A percentile compares a stretch with the other conserved stretches of the same genome.
phyloP scores from a whole-genome alignment of 2,329 filamentous ascomycete genomes.

The Zasmidium angulare region DNA sequence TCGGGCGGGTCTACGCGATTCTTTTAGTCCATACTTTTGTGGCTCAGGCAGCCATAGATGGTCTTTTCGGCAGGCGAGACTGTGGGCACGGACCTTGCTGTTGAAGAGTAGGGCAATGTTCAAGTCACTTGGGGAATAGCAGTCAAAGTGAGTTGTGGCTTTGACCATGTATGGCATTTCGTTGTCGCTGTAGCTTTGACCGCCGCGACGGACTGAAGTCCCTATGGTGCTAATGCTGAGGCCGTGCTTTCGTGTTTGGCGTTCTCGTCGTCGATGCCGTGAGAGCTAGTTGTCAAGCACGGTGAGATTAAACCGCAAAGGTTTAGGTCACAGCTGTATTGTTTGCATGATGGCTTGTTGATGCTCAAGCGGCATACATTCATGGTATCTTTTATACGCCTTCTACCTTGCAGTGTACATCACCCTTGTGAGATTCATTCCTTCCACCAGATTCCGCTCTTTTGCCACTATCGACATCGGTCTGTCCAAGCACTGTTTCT shows the following conservation, averaged over 20 bases:
- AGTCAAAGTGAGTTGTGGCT: neutral
- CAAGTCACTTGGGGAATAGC: no score
- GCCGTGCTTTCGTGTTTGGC: neutral
- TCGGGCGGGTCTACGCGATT: neutral
- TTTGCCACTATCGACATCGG: no score
- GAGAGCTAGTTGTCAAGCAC: no score
- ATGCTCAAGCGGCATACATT: no score
- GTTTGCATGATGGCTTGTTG: no score
- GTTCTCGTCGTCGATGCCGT: no score
- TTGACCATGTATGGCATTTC: neutral
- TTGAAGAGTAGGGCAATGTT: neutral
- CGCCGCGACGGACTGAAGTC: neutral
- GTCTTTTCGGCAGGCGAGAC: neutral
- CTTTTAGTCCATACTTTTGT: neutral
- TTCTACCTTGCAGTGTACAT: no score
- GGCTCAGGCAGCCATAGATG: neutral
- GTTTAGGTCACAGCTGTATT: no score
- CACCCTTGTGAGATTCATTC: no score
- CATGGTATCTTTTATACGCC: no score
- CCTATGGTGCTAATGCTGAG: neutral
- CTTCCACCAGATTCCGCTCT: no score
- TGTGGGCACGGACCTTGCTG: neutral
- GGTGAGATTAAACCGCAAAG: no score
- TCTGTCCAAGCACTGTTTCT: neutral
- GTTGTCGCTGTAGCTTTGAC: neutral